phyloP scores from a whole-genome alignment of 768 basidiomycete species.

The Gloeophyllum trabeum region DNA sequence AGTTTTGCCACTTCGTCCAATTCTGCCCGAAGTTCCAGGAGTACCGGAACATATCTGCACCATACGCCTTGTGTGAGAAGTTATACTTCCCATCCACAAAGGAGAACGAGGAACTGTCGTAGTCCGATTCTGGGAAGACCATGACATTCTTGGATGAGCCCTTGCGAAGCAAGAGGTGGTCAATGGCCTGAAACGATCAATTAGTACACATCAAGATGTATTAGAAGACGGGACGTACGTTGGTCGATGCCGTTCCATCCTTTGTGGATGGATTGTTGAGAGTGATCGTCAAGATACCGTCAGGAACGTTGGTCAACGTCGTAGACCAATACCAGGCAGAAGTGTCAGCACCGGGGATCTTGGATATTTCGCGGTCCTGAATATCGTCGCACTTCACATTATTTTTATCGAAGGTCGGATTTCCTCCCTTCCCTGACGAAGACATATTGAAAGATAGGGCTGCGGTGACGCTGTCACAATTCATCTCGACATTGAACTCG shows the following conservation, averaged over 20 bases:
- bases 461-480: conserved; percentile 53
- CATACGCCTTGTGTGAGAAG: conserved; percentile 74
- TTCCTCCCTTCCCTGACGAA: conserved; percentile 48
- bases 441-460: conserved; percentile 60
- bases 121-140: conserved; percentile 81
- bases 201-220: conserved; percentile 2
- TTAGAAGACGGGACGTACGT: conserved; percentile 29
- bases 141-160: conserved; percentile 66
- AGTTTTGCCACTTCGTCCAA: conserved; percentile 74
- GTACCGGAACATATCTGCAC: conserved; percentile 83
- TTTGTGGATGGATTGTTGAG: conserved; percentile 43
- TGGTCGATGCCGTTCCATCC: conserved; percentile 33
- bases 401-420: conserved; percentile 38
- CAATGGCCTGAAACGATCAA: conserved; percentile 35
- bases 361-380: conserved; percentile 33
- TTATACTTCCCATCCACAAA: conserved; percentile 53
- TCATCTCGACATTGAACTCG: conserved; percentile 74
- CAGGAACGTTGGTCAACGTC: conserved; percentile 64
- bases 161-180: conserved; percentile 76
- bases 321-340: conserved; percentile 68
- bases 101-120: conserved; percentile 49
- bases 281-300: conserved; percentile 72
- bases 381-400: conserved; percentile 36
- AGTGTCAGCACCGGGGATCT: conserved; percentile 38
- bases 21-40: conserved; percentile 78